phyloP scores from a whole-genome alignment of 306 rosid genomes.

The Prunus dulcis region DNA sequence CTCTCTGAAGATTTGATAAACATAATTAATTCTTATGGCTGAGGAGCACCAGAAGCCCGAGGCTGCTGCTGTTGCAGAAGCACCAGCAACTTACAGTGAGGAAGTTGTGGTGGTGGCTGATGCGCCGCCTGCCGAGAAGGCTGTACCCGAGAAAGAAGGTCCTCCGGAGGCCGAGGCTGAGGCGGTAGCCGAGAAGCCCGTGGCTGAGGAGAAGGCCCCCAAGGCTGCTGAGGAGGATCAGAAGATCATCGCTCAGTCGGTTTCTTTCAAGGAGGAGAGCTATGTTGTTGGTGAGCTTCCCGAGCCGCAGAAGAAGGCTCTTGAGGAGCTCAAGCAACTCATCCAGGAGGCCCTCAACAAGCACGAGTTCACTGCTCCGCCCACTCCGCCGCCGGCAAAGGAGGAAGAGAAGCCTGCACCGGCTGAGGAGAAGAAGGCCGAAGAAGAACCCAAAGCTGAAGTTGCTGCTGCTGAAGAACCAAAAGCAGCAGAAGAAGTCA shows the following conservation, averaged over 20 bases:
- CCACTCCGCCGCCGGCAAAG: conserved; percentile 31
- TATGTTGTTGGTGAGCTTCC: conserved; percentile 80
- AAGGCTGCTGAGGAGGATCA: conserved; percentile 25
- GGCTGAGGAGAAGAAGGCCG: conserved; percentile 14
- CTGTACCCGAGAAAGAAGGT: conserved; percentile 10
- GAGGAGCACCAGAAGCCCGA: conserved; percentile 62
- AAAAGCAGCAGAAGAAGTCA: not conserved
- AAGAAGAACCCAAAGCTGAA: not conserved
- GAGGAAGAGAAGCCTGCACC: conserved; percentile 34
- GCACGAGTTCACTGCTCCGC: conserved; percentile 59
- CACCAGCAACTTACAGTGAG: conserved; percentile 11
- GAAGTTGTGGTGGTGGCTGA: conserved; percentile 34
- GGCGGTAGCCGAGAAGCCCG: conserved; percentile 4
- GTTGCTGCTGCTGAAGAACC: conserved; percentile 1
- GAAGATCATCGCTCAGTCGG: conserved; percentile 53
- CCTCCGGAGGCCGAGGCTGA: conserved; percentile 10
- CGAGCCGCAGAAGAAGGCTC: conserved; percentile 74
- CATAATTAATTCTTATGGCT: conserved; percentile 38
- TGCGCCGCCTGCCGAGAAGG: conserved; percentile 22
- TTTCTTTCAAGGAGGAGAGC: conserved; percentile 90
- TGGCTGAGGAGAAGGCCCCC: conserved; percentile 4
- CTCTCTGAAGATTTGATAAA: not conserved
- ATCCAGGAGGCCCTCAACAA: conserved; percentile 73
- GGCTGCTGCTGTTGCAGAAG: conserved; percentile 29
- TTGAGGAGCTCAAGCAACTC: conserved; percentile 64